phyloP scores from a whole-genome alignment of 2,329 filamentous ascomycete species.

The Chaetomium globosum region DNA sequence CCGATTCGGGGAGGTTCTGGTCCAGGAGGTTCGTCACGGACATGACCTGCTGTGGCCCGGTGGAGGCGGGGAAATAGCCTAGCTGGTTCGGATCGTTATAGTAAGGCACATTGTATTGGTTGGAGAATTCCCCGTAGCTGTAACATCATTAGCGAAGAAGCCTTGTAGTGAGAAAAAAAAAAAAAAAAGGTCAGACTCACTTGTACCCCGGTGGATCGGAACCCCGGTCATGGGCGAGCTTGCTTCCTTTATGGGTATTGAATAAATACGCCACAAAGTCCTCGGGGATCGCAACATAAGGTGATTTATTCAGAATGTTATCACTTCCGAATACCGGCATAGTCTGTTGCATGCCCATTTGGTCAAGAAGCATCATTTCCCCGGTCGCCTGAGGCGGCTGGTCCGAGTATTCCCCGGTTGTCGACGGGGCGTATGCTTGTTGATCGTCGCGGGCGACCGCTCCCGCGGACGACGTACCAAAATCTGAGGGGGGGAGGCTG shows the following conservation, averaged over 20 bases:
- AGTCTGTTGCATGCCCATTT: constrained; percentile 65
- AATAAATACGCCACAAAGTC: constrained; percentile 87
- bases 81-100: constrained; percentile 52
- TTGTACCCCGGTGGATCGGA: constrained; percentile 53
- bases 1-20: constrained; percentile 74
- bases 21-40: constrained; percentile 84
- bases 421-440: constrained; percentile 44
- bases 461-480: constrained; percentile 47
- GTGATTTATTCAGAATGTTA: constrained; percentile 76
- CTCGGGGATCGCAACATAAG: constrained; percentile 79
- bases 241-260: constrained; percentile 63
- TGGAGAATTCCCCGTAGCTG: constrained; percentile 58
- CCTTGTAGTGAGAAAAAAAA: no score
- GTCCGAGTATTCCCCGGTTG: constrained; percentile 52
- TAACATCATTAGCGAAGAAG: constrained; percentile 35
- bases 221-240: constrained; percentile 56
- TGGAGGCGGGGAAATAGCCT: constrained; percentile 60
- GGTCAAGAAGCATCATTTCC: constrained; percentile 64
- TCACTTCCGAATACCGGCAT: constrained; percentile 88
- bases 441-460: constrained; percentile 42
- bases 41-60: constrained; percentile 76
- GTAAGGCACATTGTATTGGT: constrained; percentile 54
- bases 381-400: constrained; percentile 49
- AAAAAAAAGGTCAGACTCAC: constrained; percentile 49
- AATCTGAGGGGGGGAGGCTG: constrained; percentile 63